Conservation (phyloP, 192 early-diverging fungal species). For the Obelidium mucronatum region DNA sequence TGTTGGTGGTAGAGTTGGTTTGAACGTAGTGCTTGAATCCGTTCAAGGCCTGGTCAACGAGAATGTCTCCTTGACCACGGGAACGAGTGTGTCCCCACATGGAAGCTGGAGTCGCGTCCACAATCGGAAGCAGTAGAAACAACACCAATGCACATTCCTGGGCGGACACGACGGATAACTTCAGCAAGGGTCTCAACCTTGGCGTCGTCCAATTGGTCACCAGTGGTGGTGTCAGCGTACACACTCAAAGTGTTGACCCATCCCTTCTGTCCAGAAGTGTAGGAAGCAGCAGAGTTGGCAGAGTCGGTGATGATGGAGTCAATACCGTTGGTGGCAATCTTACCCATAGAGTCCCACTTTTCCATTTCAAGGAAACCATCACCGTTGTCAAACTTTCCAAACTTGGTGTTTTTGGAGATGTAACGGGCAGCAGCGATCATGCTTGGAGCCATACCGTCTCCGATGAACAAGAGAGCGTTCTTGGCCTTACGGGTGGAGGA, state of each 20-base stretch:
- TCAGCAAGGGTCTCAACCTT: slow-evolving; percentile 68
- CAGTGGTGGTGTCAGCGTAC: slow-evolving; percentile 65
- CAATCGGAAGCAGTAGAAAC: slow-evolving; percentile 67
- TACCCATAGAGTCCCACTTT: slow-evolving; percentile 47
- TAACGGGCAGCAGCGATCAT: slow-evolving; percentile 70
- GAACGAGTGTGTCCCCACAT: slow-evolving; percentile 65
- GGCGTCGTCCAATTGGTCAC: slow-evolving; percentile 65
- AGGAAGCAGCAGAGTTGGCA: slow-evolving; percentile 73
- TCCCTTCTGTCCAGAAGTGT: slow-evolving; percentile 58
- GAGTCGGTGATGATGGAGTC: slow-evolving; percentile 73
- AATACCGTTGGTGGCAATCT: slow-evolving; percentile 66
- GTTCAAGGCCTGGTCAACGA: slow-evolving; percentile 65
- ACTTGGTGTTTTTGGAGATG: slow-evolving; percentile 60
- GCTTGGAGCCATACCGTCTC: slow-evolving; percentile 67
- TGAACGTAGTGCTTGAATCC: slow-evolving; percentile 38
- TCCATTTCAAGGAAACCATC: slow-evolving; percentile 50
- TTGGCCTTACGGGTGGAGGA: slow-evolving; percentile 61
- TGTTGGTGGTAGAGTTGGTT: not conserved
- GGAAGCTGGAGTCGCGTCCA: slow-evolving; percentile 74
- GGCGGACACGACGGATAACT: slow-evolving; percentile 63
- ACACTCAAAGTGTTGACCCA: slow-evolving; percentile 64
- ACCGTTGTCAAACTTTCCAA: slow-evolving; percentile 64
- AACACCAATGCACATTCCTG: slow-evolving; percentile 69
- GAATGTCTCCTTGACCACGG: slow-evolving; percentile 59
- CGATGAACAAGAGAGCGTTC: slow-evolving; percentile 71